phyloP scores from a whole-genome alignment of 768 basidiomycete genomes.

The Glaciozyma martinii region DNA sequence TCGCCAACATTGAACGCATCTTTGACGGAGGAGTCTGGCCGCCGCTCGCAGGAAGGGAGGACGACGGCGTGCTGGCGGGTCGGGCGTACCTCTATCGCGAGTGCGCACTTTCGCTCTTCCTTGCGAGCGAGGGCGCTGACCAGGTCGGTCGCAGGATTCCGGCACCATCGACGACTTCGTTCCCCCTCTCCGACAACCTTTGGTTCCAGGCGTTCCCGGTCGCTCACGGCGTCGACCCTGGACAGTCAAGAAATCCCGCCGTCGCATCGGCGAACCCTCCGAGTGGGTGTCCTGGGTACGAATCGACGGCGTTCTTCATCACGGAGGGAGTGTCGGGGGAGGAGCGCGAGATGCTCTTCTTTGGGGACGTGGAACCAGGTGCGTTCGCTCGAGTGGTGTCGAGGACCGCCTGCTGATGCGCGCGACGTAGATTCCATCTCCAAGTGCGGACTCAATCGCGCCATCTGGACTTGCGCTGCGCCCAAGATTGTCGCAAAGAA shows the following conservation, averaged over 20 bases:
- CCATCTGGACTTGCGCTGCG: conserved; percentile 77
- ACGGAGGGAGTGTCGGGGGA: conserved; percentile 47
- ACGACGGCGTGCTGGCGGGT: conserved; percentile 37
- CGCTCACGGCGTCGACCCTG: conserved; percentile 58
- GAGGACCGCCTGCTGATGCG: neutral
- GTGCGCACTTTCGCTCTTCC: conserved; percentile 43
- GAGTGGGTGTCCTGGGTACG: conserved; percentile 45
- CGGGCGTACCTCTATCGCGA: conserved; percentile 51
- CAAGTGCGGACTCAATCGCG: conserved; percentile 51
- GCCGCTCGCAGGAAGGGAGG: conserved; percentile 65
- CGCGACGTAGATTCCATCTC: conserved; percentile 52
- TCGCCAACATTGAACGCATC: conserved; percentile 59
- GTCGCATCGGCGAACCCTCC: neutral
- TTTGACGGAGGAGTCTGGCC: conserved; percentile 81
- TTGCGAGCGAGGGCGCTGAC: neutral
- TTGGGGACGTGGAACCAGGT: conserved; percentile 80
- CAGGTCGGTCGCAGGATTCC: conserved; percentile 11
- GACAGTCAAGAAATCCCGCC: conserved; percentile 21
- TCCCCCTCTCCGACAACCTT: conserved; percentile 44
- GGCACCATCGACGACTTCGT: neutral
- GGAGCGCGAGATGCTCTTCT: conserved; percentile 74
- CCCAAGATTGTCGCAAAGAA: conserved; percentile 55
- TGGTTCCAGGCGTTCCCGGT: conserved; percentile 55
- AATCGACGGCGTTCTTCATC: conserved; percentile 78
- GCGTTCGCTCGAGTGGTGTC: conserved; percentile 10